Evolutionary conservation across 768 basidiomycete species (phyloP).

Genomic region (Lactifluus subvellereus): DNA sequence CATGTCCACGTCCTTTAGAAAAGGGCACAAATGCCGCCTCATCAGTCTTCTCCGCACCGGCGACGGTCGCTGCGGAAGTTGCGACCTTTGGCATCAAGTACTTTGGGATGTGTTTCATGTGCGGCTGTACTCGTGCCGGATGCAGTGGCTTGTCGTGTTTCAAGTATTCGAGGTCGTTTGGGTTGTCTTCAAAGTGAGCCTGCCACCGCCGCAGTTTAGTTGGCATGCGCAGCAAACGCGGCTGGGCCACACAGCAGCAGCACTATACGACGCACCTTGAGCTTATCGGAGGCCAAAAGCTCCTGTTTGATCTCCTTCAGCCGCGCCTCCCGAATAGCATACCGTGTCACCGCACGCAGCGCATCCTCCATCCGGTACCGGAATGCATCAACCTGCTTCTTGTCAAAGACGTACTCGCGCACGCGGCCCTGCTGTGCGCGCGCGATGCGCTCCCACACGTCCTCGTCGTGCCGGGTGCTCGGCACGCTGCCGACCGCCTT

Average conservation of each 20-base stretch:
- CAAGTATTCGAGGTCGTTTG: conserved; percentile 84
- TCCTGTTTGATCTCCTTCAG: conserved; percentile 92
- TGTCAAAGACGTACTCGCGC: conserved; percentile 91
- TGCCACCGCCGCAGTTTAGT: conserved; percentile 30
- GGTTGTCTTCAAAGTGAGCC: conserved; percentile 98
- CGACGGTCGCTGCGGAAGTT: conserved; percentile 41
- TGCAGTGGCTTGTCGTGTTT: conserved; percentile 94
- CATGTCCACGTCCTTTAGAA: conserved; percentile 54
- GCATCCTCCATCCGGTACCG: conserved; percentile 98
- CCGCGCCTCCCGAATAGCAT: conserved; percentile 82
- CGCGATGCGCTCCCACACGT: conserved; percentile 70
- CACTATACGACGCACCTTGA: conserved; percentile 61
- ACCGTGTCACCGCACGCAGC: conserved; percentile 78
- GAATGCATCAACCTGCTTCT: conserved; percentile 95
- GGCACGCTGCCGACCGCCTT: conserved; percentile 65
- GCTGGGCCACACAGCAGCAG: not conserved
- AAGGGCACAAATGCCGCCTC: conserved; percentile 66
- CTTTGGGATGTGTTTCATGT: conserved; percentile 93
- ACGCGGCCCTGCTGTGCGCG: conserved; percentile 63
- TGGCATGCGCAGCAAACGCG: not conserved
- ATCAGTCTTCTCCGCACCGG: conserved; percentile 15
- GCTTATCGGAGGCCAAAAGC: conserved; percentile 90
- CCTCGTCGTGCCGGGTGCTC: conserved; percentile 70
- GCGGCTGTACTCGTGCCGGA: conserved; percentile 81
- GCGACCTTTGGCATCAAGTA: conserved; percentile 85